Evolutionary conservation across 257 asterid genomes (phyloP).

Genomic region (Jacaranda mimosifolia): DNA sequence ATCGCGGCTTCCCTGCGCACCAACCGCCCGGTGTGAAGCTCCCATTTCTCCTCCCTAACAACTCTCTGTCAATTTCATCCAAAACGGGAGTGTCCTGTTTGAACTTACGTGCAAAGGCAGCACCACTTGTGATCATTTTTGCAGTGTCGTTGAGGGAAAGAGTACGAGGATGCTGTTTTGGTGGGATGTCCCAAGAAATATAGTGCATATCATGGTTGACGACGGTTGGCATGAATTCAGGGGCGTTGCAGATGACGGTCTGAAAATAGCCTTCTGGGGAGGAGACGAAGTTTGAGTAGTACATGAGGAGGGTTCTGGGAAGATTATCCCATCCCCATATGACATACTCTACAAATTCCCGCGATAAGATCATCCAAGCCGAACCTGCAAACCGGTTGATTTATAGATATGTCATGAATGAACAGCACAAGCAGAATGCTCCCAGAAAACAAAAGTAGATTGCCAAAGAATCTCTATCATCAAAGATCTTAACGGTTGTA

Average conservation of each 20-base stretch:
- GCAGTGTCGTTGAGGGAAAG: conserved; percentile 75
- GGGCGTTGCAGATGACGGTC: conserved; percentile 91
- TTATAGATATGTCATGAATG: neutral
- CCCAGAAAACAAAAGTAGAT: neutral
- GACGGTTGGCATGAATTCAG: conserved; percentile 72
- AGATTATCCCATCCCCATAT: conserved; percentile 99
- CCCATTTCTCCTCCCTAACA: conserved; percentile 68
- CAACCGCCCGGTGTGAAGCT: conserved; percentile 93
- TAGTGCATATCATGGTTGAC: conserved; percentile 96
- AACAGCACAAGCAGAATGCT: neutral
- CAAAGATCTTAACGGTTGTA: no score
- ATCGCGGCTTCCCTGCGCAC: conserved; percentile 77
- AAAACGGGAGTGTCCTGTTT: conserved; percentile 55
- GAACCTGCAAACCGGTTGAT: conserved; percentile 65
- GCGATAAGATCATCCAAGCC: conserved; percentile 94
- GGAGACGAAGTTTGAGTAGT: conserved; percentile 89
- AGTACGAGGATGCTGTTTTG: conserved; percentile 81
- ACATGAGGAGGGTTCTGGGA: conserved; percentile 94
- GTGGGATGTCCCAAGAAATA: conserved; percentile 92
- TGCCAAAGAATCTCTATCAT: no score
- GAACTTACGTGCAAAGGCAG: conserved; percentile 97
- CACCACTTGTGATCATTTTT: conserved; percentile 67
- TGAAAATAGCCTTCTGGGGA: conserved; percentile 98
- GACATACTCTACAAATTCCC: conserved; percentile 83
- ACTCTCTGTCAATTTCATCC: conserved; percentile 72